These are phyloP conservation scores for Yamadazyma diddensiae DNA, from an alignment of 1,139 yeast genomes.

Conservation along the genomic window DNA sequence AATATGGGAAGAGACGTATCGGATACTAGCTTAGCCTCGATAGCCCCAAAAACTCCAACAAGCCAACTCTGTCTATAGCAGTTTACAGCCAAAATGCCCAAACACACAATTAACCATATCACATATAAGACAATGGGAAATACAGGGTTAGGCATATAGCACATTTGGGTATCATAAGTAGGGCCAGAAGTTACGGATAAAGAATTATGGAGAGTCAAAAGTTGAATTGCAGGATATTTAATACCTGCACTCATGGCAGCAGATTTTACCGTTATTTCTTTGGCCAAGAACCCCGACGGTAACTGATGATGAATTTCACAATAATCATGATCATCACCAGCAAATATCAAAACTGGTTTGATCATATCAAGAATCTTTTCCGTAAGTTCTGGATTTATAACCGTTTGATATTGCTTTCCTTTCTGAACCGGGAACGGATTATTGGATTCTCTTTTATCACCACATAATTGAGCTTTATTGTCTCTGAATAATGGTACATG, in stretches of 20 bases:
- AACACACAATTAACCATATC: slow-evolving; percentile 8
- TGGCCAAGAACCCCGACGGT: slow-evolving; percentile 39
- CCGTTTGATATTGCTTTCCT: slow-evolving; percentile 63
- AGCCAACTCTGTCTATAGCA: slow-evolving; percentile 5
- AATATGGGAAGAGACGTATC: slow-evolving; percentile 2
- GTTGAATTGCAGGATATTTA: slow-evolving; percentile 76
- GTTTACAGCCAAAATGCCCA: slow-evolving; percentile 7
- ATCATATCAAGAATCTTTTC: slow-evolving; percentile 53
- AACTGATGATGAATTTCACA: slow-evolving; percentile 58
- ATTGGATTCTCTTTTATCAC: slow-evolving; percentile 47
- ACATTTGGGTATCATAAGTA: slow-evolving; percentile 49
- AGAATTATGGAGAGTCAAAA: slow-evolving; percentile 66
- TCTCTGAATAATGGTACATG: slow-evolving; percentile 52
- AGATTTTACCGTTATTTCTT: slow-evolving; percentile 85
- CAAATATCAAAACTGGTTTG: slow-evolving; percentile 67
- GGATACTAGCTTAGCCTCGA: not conserved
- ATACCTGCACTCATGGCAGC: slow-evolving; percentile 94
- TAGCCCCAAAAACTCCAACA: not conserved
- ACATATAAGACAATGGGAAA: slow-evolving; percentile 12
- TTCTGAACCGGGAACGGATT: slow-evolving; percentile 60
- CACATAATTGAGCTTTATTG: slow-evolving; percentile 34
- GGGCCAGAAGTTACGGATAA: slow-evolving; percentile 12
- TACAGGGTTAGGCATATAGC: slow-evolving; percentile 73
- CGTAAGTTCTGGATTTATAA: slow-evolving; percentile 52
- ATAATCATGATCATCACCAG: slow-evolving; percentile 97